Percentiles rank a stretch among this genome's conserved stretches.
Evolutionary conservation across 2,329 filamentous ascomycete species (phyloP).

Genomic region (Pseudogymnoascus destructans): DNA sequence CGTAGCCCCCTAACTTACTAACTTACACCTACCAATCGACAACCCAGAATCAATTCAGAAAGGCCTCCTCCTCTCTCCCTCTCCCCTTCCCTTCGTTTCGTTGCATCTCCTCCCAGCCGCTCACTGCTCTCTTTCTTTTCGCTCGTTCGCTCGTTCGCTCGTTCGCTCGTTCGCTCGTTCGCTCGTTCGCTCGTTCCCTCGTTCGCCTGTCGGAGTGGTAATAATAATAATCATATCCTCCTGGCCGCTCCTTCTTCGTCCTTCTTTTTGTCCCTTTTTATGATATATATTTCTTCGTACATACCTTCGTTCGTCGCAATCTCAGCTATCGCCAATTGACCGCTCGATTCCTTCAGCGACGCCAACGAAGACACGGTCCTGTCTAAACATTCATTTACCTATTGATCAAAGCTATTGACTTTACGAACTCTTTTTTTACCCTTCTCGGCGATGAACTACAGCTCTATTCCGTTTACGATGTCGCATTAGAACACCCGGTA

Average conservation of each 20-base stretch:
- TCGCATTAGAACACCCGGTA: not conserved
- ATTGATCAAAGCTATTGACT: not conserved
- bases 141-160: constrained; percentile 3
- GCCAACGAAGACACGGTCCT: not conserved
- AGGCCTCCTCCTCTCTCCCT: not conserved
- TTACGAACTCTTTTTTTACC: not conserved
- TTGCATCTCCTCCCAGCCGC: constrained; percentile 7
- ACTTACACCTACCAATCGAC: not conserved
- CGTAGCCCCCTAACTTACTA: not conserved
- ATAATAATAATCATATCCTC: constrained; percentile 11
- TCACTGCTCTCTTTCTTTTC: constrained; percentile 1
- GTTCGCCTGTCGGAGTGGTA: constrained; percentile 1
- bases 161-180: too few species aligned
- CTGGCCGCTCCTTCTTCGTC: constrained; percentile 1
- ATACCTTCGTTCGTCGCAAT: constrained; percentile 4
- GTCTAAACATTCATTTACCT: constrained; percentile 3
- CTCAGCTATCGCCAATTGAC: not conserved
- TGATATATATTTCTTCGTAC: not conserved
- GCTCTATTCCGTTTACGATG: constrained; percentile 7
- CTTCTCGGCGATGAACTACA: not conserved
- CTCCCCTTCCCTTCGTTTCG: not conserved
- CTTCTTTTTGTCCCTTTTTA: constrained; percentile 8
- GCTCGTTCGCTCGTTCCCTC: constrained; percentile 4
- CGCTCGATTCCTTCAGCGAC: constrained; percentile 2
- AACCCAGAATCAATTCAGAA: not conserved